phyloP scores from a whole-genome alignment of 2,329 filamentous ascomycete genomes.

The Ceratocystis lukuohia region DNA sequence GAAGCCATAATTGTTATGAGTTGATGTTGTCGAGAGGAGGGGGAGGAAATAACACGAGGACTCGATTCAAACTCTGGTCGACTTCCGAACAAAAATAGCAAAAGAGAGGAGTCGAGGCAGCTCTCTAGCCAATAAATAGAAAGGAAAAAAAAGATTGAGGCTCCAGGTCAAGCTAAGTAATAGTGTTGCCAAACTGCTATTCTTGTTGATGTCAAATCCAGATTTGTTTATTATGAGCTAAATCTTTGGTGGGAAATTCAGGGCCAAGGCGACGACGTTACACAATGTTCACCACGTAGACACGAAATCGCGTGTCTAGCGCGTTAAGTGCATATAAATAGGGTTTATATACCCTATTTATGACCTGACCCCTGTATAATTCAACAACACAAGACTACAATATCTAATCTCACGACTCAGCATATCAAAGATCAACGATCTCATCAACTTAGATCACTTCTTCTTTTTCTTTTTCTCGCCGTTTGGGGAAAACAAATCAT shows the following conservation, averaged over 20 bases:
- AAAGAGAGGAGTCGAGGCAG: background rate
- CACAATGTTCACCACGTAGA: background rate
- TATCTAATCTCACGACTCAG: too few relatives aligned
- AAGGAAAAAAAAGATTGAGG: background rate
- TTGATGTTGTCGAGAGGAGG: background rate
- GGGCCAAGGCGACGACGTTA: constrained; percentile 1
- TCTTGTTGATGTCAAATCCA: background rate
- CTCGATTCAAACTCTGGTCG: background rate
- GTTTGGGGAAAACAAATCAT: too few relatives aligned
- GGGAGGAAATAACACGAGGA: background rate
- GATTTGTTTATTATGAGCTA: background rate
- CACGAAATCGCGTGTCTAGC: background rate
- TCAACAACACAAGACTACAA: too few relatives aligned
- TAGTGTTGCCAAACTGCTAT: background rate
- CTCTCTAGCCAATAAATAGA: background rate
- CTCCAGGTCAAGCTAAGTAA: background rate
- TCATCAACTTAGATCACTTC: too few relatives aligned
- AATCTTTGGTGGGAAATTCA: background rate
- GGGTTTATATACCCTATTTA: too few relatives aligned
- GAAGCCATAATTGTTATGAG: constrained; percentile 11
- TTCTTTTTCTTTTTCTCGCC: too few relatives aligned
- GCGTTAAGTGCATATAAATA: background rate
- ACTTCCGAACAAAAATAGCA: background rate
- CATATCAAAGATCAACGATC: too few relatives aligned
- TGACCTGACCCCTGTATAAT: too few relatives aligned